Evolutionary conservation across 1,284 basidiomycete genomes (phyloP), one percentile per base, ranked within the genome.

Genomic region (Apiotrichum porosum): DNA sequence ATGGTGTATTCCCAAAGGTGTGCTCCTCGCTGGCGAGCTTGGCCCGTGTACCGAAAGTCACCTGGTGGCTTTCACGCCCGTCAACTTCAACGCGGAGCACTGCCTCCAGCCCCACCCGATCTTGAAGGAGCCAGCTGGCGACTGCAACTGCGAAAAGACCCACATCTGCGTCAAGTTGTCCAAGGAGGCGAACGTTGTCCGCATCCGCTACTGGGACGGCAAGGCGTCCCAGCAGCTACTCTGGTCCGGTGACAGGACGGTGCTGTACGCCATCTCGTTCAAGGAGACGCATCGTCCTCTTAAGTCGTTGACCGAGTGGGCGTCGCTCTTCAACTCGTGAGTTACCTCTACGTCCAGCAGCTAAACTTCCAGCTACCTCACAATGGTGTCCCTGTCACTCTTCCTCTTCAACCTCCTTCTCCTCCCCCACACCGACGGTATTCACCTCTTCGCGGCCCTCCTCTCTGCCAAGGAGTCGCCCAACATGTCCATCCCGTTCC

Each of bases 331-430:
- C 35, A 37, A 67, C n/a, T 35, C 57, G 69, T 67, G 40, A 58
- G 66, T 61, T 2, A 28, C 26, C n/a, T n/a, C n/a, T n/a, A n/a
- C n/a, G n/a, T n/a, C n/a, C n/a, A n/a, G n/a, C n/a, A n/a, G n/a
- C n/a, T n/a, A n/a, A n/a, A n/a, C n/a, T n/a, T 4, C 6, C 49
- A 71, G 67, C 6, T 70, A 72, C 49, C 44, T 66, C 39, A 54
- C 58, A 9, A 61, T 61, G 18, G 61, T 67, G n/a, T 51, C 66
- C 1, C 40, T 70, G 4, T 72, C 69, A 3, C 52, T 72, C n/a
- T 69, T 62, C 57, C 44, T 72, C 14, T 64, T 72, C 63, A 72
- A 72, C 52, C 63, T 72, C 38, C 62, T 72, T 19, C 68, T 68
- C 0, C 48, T 72, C 4, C 69, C 69, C 3, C 44, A 53, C n/a